Evolutionary conservation across 1,139 yeast genomes (phyloP).

Genomic region (Pichia sp.): DNA sequence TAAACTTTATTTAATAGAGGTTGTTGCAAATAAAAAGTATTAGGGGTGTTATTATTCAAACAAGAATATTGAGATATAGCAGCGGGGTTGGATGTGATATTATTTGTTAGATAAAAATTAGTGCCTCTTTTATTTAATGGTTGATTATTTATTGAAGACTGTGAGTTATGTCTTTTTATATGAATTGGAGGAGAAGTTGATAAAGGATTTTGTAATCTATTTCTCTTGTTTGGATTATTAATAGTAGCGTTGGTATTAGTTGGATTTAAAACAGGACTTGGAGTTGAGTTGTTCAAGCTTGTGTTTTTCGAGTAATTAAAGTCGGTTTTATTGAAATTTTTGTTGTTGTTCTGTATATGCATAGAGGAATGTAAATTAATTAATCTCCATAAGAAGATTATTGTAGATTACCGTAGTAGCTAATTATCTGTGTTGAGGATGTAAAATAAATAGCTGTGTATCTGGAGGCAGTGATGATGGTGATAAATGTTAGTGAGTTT

Average conservation of each 20-base stretch:
- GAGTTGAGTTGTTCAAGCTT: neutral
- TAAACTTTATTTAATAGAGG: neutral
- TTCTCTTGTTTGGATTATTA: constrained; percentile 6
- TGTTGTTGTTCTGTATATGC: neutral
- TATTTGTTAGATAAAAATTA: constrained; percentile 9
- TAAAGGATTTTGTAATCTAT: constrained; percentile 15
- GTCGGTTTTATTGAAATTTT: neutral
- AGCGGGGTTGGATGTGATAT: neutral
- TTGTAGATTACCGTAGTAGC: neutral
- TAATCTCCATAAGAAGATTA: neutral
- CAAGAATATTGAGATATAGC: constrained; percentile 6
- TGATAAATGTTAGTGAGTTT: neutral
- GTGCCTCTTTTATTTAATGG: constrained; percentile 23
- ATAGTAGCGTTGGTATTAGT: neutral
- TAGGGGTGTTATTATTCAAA: constrained; percentile 7
- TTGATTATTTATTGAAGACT: constrained; percentile 19
- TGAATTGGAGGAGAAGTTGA: constrained; percentile 19
- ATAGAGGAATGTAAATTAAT: neutral
- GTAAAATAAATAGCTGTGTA: neutral
- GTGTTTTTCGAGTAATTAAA: neutral
- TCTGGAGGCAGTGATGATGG: neutral
- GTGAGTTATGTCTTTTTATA: constrained; percentile 29
- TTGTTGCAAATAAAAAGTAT: constrained; percentile 2
- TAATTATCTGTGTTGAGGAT: neutral
- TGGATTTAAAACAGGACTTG: neutral